Base-by-base conservation (phyloP, 2,329 filamentous ascomycete species). In the Aspergillus spinulosporus region DNA sequence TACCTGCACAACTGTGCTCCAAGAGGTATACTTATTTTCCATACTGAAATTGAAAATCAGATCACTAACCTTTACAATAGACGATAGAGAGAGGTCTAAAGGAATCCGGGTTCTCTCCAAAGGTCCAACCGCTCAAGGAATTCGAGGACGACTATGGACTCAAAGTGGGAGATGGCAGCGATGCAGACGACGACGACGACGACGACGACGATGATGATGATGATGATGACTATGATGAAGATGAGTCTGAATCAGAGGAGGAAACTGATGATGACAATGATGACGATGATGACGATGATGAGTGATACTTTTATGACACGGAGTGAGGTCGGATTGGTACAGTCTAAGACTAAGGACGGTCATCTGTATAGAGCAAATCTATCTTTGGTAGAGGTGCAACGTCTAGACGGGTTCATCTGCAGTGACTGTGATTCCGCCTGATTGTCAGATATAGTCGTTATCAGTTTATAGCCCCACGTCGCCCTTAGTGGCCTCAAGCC, bases 101-200 rank as follows among this genome's bases (percentile, higher is more conserved):
- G 63, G 79, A 78, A 1, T 86, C 85, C 55, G 92, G 92, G 0
- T 99, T 96, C 78, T 87, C 87, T 71, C 88, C 88, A 0, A 83
- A 90, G 68, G 82, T 89, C 39, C 87, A 87, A 68, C 80, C 87
- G 29, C 80, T 97, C 49, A 85, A 86, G 42, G 83, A 89, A 66
- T 97, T 96, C 73, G 86, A 95, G 72, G 90, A 97, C 61, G 90
- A 92, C 67, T 97, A 97, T 70, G 93, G 93, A 0, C 76, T 97
- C 46, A 82, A 88, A 70, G 81, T 80, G 2, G 80, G 78, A 2
- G 83, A 82, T 2, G 85, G 81, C 0, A 80, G 81, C 0, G 79
- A 81, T 0, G 82, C 84, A 0, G 71, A 72, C n/a, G 61, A 53
- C 5, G 64, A 69, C 43, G 68, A 68, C 52, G 67, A 71, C 46